These are phyloP conservation scores for Floccularia luteovirens DNA, from an alignment of 768 basidiomycete species.

Conservation along the genomic window DNA sequence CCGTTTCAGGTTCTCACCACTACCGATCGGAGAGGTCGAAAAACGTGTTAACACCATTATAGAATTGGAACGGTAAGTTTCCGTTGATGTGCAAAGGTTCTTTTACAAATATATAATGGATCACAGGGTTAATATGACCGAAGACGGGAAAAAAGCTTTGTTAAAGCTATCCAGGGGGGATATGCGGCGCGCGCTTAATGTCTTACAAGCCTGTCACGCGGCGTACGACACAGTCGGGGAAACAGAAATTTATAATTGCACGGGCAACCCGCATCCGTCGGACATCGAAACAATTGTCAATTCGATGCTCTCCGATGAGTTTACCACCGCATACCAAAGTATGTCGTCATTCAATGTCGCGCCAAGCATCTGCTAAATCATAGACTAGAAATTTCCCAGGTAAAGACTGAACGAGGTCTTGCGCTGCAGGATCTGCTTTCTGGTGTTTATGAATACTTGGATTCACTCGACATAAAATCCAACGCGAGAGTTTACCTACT, in stretches of 20 bases:
- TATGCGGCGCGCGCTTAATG: constrained; percentile 94
- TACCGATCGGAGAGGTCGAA: constrained; percentile 82
- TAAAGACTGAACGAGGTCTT: constrained; percentile 90
- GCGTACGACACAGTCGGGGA: constrained; percentile 89
- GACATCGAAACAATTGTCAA: constrained; percentile 93
- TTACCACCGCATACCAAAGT: constrained; percentile 87
- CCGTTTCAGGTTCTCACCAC: constrained; percentile 91
- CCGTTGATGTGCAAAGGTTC: neutral
- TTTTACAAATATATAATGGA: neutral
- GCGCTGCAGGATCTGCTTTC: constrained; percentile 91
- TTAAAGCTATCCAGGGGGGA: constrained; percentile 95
- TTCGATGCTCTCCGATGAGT: constrained; percentile 94
- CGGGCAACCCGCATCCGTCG: constrained; percentile 90
- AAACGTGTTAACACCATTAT: constrained; percentile 74
- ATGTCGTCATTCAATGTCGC: constrained; percentile 12
- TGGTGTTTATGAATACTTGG: constrained; percentile 87
- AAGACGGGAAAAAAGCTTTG: constrained; percentile 82
- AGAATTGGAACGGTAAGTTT: constrained; percentile 66
- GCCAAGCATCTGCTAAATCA: constrained; percentile 1
- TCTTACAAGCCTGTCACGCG: constrained; percentile 96
- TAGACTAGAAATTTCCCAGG: constrained; percentile 66
- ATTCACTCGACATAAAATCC: constrained; percentile 79
- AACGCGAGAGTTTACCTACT: constrained; percentile 86
- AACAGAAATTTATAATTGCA: constrained; percentile 92
- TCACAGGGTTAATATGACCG: constrained; percentile 73